phyloP scores from a whole-genome alignment of 345 rosid genomes.

The Barbarea vulgaris region DNA sequence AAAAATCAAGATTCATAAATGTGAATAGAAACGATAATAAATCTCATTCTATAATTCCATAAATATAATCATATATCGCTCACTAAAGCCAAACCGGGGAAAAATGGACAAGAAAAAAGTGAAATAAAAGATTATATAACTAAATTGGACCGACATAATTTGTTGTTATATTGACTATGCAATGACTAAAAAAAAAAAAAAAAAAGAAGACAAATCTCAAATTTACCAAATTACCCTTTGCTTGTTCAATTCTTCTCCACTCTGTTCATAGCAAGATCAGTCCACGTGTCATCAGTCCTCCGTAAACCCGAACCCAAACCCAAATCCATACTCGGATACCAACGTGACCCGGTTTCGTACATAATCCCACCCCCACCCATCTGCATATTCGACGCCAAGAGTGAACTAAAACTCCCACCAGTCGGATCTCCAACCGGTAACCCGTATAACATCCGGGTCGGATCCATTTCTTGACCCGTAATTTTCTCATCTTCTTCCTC shows the following conservation, averaged over 20 bases:
- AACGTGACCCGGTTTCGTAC: slow-evolving; percentile 48
- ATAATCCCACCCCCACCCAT: slow-evolving; percentile 48
- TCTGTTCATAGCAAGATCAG: slow-evolving; percentile 61
- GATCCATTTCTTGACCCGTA: slow-evolving; percentile 41
- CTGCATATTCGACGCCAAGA: slow-evolving; percentile 52
- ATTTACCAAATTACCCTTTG: slow-evolving; percentile 20
- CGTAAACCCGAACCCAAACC: slow-evolving; percentile 40
- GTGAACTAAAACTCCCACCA: slow-evolving; percentile 62
- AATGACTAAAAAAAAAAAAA: slow-evolving; percentile 5
- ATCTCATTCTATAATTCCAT: not conserved
- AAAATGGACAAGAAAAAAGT: not conserved
- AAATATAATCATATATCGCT: not conserved
- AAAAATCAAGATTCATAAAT: not conserved
- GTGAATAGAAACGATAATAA: not conserved
- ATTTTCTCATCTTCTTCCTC: not conserved
- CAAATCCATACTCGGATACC: slow-evolving; percentile 42
- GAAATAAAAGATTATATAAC: not conserved
- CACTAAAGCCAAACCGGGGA: not conserved
- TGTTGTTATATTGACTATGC: slow-evolving; percentile 13
- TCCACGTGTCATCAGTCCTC: slow-evolving; percentile 51
- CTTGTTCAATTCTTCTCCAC: slow-evolving; percentile 28
- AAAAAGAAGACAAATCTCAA: not conserved
- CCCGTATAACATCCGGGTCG: slow-evolving; percentile 52
- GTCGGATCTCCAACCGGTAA: slow-evolving; percentile 45
- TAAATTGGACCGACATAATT: slow-evolving; percentile 30